phyloP scores from a whole-genome alignment of 441 rosid genomes.

The Manihot esculenta region DNA sequence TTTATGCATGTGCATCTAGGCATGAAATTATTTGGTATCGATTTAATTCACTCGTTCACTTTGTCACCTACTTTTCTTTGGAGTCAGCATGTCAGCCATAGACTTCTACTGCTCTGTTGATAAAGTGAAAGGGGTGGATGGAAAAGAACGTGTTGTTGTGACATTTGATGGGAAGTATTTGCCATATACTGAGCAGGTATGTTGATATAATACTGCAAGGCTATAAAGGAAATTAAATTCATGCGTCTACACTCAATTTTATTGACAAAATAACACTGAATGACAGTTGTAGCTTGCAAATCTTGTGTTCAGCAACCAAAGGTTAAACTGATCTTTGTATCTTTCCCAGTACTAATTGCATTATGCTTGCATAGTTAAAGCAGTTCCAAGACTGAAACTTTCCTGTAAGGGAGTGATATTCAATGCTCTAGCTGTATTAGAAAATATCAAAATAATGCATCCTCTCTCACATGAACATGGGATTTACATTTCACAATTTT shows the following conservation, averaged over 20 bases:
- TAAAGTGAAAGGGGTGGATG: constrained; percentile 80
- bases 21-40: constrained; percentile 2
- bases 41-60: background rate
- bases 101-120: constrained; percentile 96
- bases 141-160: constrained; percentile 75
- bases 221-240: constrained; percentile 4
- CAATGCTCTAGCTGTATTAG: too few species aligned
- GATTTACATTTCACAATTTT: too few species aligned
- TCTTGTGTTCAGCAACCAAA: background rate
- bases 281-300: background rate
- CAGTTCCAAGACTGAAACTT: background rate
- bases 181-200: constrained; percentile 76
- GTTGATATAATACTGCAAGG: too few species aligned
- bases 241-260: background rate
- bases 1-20: background rate
- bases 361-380: background rate
- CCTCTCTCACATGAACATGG: too few species aligned
- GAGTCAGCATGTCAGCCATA: constrained; percentile 82
- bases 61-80: constrained; percentile 12
- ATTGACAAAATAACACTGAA: background rate
- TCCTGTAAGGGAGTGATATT: background rate
- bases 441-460: too few species aligned
- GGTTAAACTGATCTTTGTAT: background rate
- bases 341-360: background rate
- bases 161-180: constrained; percentile 94